Base-by-base conservation (phyloP, 148 eudicot genomes). In the Amaranthus hypochondriacus region DNA sequence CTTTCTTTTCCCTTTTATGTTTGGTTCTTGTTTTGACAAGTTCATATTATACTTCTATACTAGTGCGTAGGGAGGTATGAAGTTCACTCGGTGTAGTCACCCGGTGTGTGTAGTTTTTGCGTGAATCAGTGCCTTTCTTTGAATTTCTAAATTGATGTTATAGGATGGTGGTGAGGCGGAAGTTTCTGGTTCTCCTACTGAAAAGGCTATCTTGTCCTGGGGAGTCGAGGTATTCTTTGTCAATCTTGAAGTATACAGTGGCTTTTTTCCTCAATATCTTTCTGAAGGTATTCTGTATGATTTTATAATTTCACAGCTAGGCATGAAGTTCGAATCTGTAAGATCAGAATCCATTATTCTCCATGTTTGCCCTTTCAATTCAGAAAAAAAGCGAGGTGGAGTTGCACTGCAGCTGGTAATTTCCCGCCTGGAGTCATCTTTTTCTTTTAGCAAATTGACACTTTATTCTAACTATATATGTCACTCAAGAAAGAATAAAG, bases 151-250 rank as follows among this genome's bases (percentile, higher is more conserved):
- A 28, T 28, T 0, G 39, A 28, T 28, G 39, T 28, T 28, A 76
- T 69, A 93, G 98, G 83, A 79, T 75, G 94, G 89, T 69, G 85
- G 62, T 60, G 75, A 71, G 13, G 68, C 80, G 42, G 98, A 91
- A 81, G 81, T 89, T 76, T 91, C 98, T 39, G 98, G 98, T 75
- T 91, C 98, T 74, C 98, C 98, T 10, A 93, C 98, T 11, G 98
- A 93, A 86, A 88, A 88, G 79, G 97, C 98, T 60, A 81, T 93
- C 62, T 87, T 93, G 61, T 83, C 85, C 3, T 93, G 98, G 98
- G 98, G 89, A 74, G 77, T 89, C 63, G 86, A 91, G 87, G 98
- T 93, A 81, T 62, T 13, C 39, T 48, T 70, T 73, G 55, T 43
- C 4, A 28, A 49, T 66, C 4, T 48, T 8, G 39, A 46, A 28